Evolutionary conservation across 192 early-diverging fungal genomes (phyloP).

Genomic region (Piromyces finnis): DNA sequence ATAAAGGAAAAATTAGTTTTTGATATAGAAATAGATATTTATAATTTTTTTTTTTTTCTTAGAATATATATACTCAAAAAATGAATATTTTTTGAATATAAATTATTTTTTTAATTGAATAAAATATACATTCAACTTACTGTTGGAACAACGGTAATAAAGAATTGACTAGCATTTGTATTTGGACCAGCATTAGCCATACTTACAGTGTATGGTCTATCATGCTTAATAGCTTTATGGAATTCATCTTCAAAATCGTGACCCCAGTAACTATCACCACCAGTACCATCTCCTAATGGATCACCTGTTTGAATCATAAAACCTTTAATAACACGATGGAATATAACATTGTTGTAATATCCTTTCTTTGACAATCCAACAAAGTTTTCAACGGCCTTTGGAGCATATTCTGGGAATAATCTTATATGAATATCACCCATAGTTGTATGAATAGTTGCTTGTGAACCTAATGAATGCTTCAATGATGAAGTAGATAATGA

Average conservation of each 20-base stretch:
- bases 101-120: too few species aligned
- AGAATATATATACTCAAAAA: too few species aligned
- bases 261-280: slow-evolving; percentile 84
- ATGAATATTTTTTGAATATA: too few species aligned
- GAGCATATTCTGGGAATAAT: slow-evolving; percentile 77
- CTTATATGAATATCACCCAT: slow-evolving; percentile 78
- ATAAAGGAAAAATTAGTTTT: background rate
- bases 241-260: slow-evolving; percentile 91
- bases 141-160: slow-evolving; percentile 79
- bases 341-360: slow-evolving; percentile 83
- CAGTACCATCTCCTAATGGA: slow-evolving; percentile 81
- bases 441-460: slow-evolving; percentile 73
- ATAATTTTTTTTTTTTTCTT: background rate
- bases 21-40: too few species aligned
- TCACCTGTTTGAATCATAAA: slow-evolving; percentile 97
- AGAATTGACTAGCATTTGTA: slow-evolving; percentile 50
- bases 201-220: slow-evolving; percentile 74
- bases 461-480: slow-evolving; percentile 40
- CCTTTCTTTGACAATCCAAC: slow-evolving; percentile 64
- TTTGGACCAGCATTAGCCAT: slow-evolving; percentile 80
- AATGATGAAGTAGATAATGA: slow-evolving; percentile 14
- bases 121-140: too few species aligned
- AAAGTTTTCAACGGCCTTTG: slow-evolving; percentile 91
- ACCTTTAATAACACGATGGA: slow-evolving; percentile 90
- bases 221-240: slow-evolving; percentile 51